Evolutionary conservation across 2,329 filamentous ascomycete species (phyloP), one percentile per base, ranked within the genome.

Genomic region (Penicillium janthinellum): DNA sequence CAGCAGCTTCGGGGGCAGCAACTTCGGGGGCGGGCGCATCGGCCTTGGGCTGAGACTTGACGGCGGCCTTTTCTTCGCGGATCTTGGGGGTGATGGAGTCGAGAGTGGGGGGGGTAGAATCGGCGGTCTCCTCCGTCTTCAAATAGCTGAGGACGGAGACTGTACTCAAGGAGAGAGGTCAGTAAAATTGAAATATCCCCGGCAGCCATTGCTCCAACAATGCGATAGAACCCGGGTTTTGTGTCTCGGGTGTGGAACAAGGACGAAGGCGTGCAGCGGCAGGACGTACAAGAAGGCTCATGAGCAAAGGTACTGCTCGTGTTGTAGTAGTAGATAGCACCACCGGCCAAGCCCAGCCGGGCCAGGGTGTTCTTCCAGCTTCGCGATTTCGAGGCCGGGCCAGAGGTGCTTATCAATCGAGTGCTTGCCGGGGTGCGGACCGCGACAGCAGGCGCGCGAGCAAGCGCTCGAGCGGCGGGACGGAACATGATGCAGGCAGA

Each of bases 321-420:
- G 81, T 92, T 96, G 78, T 98, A 99, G 78, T 91, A 97, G 80
- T 98, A 99, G 52, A 98, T 80, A 48, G 89, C 87, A 20, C 84
- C 91, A 60, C 82, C 83, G 0, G 91, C 93, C 57, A 95, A 73
- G 65, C 87, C 91, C 86, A 92, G 89, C 80, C 94, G 85, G 70
- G 86, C 75, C 4, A 83, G 83, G 54, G 87, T 83, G 75, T 87
- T 89, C 84, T 93, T 96, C 90, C 91, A 96, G 74, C 88, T 90
- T 75, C 91, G 82, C 70, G 86, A 86, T 79, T 87, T 90, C 71
- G 86, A 81, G 65, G 89, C 80, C 55, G 73, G 69, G 60, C 69
- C 80, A 66, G 51, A 25, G 10, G 83, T 85, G 79, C 81, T 88
- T 70, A 87, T 77, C 71, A 82, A 84, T 76, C 84, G 79, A 65